Conservation (phyloP, 2,329 filamentous ascomycete genomes). For the Colletotrichum eremochloae region DNA sequence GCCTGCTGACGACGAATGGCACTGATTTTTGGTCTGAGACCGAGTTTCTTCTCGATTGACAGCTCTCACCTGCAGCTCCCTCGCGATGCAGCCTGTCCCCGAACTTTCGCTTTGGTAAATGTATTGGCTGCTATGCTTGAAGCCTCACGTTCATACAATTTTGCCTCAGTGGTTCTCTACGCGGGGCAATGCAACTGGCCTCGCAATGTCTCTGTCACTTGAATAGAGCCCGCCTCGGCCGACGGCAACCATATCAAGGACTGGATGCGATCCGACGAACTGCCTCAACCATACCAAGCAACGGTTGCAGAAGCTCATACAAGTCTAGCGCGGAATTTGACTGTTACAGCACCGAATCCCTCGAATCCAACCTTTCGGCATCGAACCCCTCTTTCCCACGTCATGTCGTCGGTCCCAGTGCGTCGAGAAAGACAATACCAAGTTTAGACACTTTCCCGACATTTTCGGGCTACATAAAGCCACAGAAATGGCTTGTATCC, state of each 20-base stretch:
- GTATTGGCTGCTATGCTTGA: slow-evolving; percentile 37
- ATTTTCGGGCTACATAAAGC: not conserved
- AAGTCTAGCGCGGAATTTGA: not conserved
- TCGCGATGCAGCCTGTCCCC: slow-evolving; percentile 29
- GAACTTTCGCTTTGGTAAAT: slow-evolving; percentile 9
- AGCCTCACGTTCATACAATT: not conserved
- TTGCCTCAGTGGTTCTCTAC: slow-evolving; percentile 19
- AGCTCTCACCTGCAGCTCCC: slow-evolving; percentile 2
- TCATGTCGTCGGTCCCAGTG: not conserved
- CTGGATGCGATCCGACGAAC: slow-evolving; percentile 26
- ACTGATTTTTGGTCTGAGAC: slow-evolving; percentile 9
- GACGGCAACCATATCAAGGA: slow-evolving; percentile 29
- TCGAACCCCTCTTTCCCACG: not conserved
- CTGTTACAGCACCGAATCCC: not conserved
- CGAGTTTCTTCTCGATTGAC: slow-evolving; percentile 3
- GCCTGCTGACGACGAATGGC: slow-evolving; percentile 16
- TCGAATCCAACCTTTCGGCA: not conserved
- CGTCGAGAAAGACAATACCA: not conserved
- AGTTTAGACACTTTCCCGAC: not conserved
- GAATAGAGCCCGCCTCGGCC: slow-evolving; percentile 44
- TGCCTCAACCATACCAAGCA: slow-evolving; percentile 3
- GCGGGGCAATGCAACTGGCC: slow-evolving; percentile 44
- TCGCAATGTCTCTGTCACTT: slow-evolving; percentile 43
- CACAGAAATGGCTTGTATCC: not conserved
- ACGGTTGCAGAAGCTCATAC: not conserved